Conservation (phyloP, 2,329 filamentous ascomycete species). For the Grosmannia huntii region DNA sequence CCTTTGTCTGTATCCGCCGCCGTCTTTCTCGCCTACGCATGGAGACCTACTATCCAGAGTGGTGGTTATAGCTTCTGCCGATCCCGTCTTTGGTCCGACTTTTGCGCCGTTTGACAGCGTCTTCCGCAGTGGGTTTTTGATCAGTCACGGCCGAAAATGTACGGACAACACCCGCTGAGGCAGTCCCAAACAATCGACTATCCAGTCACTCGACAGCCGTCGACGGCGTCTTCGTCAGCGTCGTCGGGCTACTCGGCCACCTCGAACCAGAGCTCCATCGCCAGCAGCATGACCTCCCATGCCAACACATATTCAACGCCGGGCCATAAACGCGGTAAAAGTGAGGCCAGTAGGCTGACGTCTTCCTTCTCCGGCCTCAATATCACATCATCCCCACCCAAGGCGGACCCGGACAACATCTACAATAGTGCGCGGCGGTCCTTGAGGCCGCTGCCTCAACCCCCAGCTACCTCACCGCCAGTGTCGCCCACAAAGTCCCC, state of each 20-base stretch:
- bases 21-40: not conserved
- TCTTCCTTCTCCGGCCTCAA: slow-evolving; percentile 25
- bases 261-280: slow-evolving; percentile 43
- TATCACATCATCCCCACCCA: slow-evolving; percentile 17
- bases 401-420: slow-evolving; percentile 33
- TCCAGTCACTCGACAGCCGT: slow-evolving; percentile 46
- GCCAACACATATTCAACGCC: slow-evolving; percentile 44
- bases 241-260: slow-evolving; percentile 54
- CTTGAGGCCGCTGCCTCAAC: slow-evolving; percentile 59
- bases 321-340: slow-evolving; percentile 62
- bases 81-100: not conserved
- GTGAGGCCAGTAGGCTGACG: slow-evolving; percentile 49
- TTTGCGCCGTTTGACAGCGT: slow-evolving; percentile 1
- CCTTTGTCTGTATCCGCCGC: not conserved
- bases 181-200: slow-evolving; percentile 41
- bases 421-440: slow-evolving; percentile 66
- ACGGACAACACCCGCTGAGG: slow-evolving; percentile 43
- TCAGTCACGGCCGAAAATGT: slow-evolving; percentile 32
- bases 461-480: slow-evolving; percentile 30
- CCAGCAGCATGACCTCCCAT: slow-evolving; percentile 61
- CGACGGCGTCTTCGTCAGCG: slow-evolving; percentile 57
- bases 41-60: slow-evolving; percentile 1
- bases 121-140: not conserved
- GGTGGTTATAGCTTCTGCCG: not conserved
- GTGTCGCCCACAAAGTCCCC: slow-evolving; percentile 6